phyloP scores from a whole-genome alignment of 2,329 filamentous ascomycete species.

The Paracorniculantispora psalliotae region DNA sequence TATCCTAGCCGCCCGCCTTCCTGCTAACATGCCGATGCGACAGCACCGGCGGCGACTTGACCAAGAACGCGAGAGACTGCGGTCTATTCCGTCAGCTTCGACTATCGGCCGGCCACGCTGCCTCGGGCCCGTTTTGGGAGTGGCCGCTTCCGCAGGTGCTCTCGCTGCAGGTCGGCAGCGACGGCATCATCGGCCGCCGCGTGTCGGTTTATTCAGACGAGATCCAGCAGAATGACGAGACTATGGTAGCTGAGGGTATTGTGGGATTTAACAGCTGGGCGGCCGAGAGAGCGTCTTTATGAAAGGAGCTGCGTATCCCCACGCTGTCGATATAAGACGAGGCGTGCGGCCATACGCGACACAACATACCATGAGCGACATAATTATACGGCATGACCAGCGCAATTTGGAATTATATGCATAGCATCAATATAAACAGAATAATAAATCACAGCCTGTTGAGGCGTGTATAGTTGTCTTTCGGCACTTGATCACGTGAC shows the following conservation, averaged over 20 bases:
- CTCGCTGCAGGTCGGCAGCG: constrained; percentile 38
- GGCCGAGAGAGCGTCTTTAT: constrained; percentile 6
- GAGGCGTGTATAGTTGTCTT: background rate
- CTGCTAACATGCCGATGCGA: too few species aligned
- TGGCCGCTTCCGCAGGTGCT: constrained; percentile 33
- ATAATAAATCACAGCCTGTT: background rate
- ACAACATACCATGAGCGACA: background rate
- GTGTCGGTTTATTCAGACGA: constrained; percentile 35
- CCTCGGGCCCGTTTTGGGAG: constrained; percentile 25
- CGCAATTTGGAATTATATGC: too few species aligned
- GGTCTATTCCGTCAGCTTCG: constrained; percentile 37
- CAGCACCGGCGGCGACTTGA: constrained; percentile 40
- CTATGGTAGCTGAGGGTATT: constrained; percentile 43
- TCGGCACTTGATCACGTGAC: background rate
- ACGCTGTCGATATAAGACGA: background rate
- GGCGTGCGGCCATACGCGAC: too few species aligned
- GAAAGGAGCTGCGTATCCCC: background rate
- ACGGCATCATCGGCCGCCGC: constrained; percentile 45
- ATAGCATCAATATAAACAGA: background rate
- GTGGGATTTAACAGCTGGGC: constrained; percentile 40
- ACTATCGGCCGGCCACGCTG: constrained; percentile 17
- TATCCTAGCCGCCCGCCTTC: too few species aligned
- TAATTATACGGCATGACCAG: too few species aligned
- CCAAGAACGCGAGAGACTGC: constrained; percentile 34
- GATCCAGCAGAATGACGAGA: constrained; percentile 19